These are phyloP conservation scores for Penicillium maclennaniae DNA, from an alignment of 495 filamentous ascomycete species.

Conservation along the genomic window DNA sequence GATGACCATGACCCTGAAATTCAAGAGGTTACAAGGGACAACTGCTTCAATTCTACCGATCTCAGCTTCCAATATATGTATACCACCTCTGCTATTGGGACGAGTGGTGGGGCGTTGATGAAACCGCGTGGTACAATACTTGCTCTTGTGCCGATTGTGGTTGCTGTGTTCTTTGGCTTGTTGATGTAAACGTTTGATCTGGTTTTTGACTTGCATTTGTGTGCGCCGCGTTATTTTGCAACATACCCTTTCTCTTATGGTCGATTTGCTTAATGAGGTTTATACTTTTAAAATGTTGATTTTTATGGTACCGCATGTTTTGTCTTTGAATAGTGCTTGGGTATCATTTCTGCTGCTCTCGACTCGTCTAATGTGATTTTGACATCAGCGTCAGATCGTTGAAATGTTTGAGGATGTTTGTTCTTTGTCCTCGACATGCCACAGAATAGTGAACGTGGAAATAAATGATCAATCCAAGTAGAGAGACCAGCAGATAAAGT, in stretches of 20 bases:
- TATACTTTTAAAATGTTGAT: background rate
- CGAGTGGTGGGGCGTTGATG: slow-evolving; percentile 36
- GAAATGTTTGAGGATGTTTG: too few species aligned
- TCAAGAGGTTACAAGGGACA: slow-evolving; percentile 64
- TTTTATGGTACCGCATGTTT: background rate
- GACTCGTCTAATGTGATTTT: background rate
- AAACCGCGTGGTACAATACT: slow-evolving; percentile 13
- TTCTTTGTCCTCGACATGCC: too few species aligned
- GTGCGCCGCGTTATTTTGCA: slow-evolving; percentile 14
- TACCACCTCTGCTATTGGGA: slow-evolving; percentile 53
- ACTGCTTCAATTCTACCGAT: slow-evolving; percentile 80
- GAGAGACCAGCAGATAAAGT: too few species aligned
- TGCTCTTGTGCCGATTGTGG: slow-evolving; percentile 20
- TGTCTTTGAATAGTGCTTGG: background rate
- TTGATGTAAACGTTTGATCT: slow-evolving; percentile 23
- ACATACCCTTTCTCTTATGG: slow-evolving; percentile 20
- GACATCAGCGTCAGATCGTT: too few species aligned
- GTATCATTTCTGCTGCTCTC: background rate
- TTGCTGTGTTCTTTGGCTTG: slow-evolving; percentile 21
- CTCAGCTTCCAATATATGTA: slow-evolving; percentile 75
- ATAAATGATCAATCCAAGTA: too few species aligned
- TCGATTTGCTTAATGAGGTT: background rate
- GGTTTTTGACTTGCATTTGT: slow-evolving; percentile 16
- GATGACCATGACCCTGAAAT: slow-evolving; percentile 61
- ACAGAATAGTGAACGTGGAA: too few species aligned